phyloP scores from a whole-genome alignment of 1,139 yeast species.

The Yamadazyma trypodendri region DNA sequence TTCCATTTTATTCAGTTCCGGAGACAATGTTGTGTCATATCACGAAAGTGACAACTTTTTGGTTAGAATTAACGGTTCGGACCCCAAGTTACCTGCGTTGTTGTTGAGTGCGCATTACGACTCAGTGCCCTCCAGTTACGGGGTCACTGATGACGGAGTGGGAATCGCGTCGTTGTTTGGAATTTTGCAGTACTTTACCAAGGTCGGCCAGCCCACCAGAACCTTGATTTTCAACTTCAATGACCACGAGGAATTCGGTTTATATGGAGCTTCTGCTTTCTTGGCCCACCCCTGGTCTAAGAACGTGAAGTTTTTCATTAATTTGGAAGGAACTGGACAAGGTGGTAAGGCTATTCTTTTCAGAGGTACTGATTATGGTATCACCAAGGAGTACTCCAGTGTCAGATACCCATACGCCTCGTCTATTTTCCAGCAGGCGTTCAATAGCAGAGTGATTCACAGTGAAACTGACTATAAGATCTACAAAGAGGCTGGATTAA shows the following conservation, averaged over 20 bases:
- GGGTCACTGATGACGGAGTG: constrained; percentile 92
- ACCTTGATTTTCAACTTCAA: constrained; percentile 82
- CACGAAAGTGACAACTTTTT: constrained; percentile 78
- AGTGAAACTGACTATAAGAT: constrained; percentile 87
- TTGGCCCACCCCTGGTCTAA: constrained; percentile 73
- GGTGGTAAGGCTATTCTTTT: constrained; percentile 87
- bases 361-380: constrained; percentile 77
- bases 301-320: constrained; percentile 64
- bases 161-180: constrained; percentile 87
- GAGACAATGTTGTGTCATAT: constrained; percentile 45
- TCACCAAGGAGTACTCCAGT: constrained; percentile 39
- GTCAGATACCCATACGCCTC: constrained; percentile 76
- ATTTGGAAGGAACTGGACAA: constrained; percentile 94
- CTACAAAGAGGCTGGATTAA: constrained; percentile 60
- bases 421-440: constrained; percentile 75
- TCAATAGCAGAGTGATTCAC: constrained; percentile 65
- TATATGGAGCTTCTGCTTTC: constrained; percentile 79
- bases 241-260: constrained; percentile 88
- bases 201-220: constrained; percentile 56
- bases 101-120: constrained; percentile 85
- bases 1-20: constrained; percentile 43
- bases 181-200: constrained; percentile 51
- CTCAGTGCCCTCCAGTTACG: constrained; percentile 83
- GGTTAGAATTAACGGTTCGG: constrained; percentile 67
- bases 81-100: constrained; percentile 59